Evolutionary conservation across 495 filamentous ascomycete genomes (phyloP), one percentile per base, ranked within the genome.

Genomic region (Lineolata rhizophorae): DNA sequence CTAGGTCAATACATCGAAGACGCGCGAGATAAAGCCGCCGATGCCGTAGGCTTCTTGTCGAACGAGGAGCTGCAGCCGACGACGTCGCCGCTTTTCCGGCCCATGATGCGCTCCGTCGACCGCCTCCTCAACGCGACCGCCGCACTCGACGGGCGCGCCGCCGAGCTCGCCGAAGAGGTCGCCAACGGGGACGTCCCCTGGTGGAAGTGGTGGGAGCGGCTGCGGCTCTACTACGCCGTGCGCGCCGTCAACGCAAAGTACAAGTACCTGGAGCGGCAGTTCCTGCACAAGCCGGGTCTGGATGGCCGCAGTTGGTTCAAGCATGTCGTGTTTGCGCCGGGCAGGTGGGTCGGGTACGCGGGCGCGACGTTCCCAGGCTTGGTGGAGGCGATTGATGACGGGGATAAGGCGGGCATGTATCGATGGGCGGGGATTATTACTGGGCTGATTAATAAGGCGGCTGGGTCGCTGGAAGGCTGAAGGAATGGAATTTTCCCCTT

Each of bases 301-400:
- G 70, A 73, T 38, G 60, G 61, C 3, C 55, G 70, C 30, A 48
- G 40, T 22, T 72, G 69, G 67, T 75, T 65, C 52, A 75, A 75
- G 47, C 70, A 73, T 35, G 62, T 72, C n/a, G 67, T 75, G 17
- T 75, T 73, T 48, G 71, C 69, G 4, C 67, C 71, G n/a, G 71
- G 82, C 1, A 43, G 81, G 25, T 93, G 81, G 81, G 90, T 80
- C 0, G 82, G 82, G 4, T 93, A 93, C 52, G 57, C 80, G 0
- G 82, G 81, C 1, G 76, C 64, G 20, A 73, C 67, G 8, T 75
- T 65, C 41, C 70, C 70, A 2, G 65, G 68, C 8, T 35, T 75
- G 15, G 60, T 70, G 6, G 70, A 75, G 51, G 62, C 60, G 32
- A 51, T 75, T 30, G 65, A 70, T 9, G 60, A 52, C 19, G 52